Base-by-base conservation (phyloP, 2,329 filamentous ascomycete species). In the Pleomassaria siparia region DNA sequence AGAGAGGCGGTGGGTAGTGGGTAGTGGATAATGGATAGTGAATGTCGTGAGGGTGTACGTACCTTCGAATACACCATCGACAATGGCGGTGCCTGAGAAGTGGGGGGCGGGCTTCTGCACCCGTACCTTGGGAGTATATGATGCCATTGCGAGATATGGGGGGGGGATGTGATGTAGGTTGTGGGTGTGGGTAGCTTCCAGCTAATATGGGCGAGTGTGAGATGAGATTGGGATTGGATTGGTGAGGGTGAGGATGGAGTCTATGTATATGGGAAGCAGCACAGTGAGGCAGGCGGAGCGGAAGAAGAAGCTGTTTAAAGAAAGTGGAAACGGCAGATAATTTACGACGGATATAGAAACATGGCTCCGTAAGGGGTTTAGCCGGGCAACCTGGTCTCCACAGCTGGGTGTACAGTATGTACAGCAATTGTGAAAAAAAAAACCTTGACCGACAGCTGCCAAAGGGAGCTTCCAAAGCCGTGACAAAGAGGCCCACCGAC, bases 1-100 rank as follows among this genome's bases (percentile, higher is more conserved):
- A 49, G 13, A 51, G 41, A 13, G 6, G n/a, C 20, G 7, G 26
- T 6, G 13, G 40, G 16, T 21, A 18, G 7, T n/a, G 24, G 20
- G n/a, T n/a, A n/a, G n/a, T n/a, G n/a, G n/a, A n/a, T n/a, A n/a
- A n/a, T n/a, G n/a, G n/a, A n/a, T n/a, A n/a, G n/a, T n/a, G n/a
- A n/a, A n/a, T n/a, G n/a, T n/a, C n/a, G n/a, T n/a, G 18, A 32
- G 42, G 10, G 26, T 36, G 42, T 18, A 44, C 55, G 40, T 59
- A 72, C 70, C 70, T 66, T 72, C 70, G 40, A 72, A 72, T 32
- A 65, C 59, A 43, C 70, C 70, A 49, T 72, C 69, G 21, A 73
- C 66, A 36, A 72, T 68, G 43, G 70, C 67, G 24, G 68, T 71
- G 54, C 66, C 60, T 15, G 60, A 55, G 56, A 72, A 73, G 47